These are phyloP conservation scores for Pseudocercospora macadamiae DNA, from an alignment of 2,329 filamentous ascomycete species.

Conservation along the genomic window DNA sequence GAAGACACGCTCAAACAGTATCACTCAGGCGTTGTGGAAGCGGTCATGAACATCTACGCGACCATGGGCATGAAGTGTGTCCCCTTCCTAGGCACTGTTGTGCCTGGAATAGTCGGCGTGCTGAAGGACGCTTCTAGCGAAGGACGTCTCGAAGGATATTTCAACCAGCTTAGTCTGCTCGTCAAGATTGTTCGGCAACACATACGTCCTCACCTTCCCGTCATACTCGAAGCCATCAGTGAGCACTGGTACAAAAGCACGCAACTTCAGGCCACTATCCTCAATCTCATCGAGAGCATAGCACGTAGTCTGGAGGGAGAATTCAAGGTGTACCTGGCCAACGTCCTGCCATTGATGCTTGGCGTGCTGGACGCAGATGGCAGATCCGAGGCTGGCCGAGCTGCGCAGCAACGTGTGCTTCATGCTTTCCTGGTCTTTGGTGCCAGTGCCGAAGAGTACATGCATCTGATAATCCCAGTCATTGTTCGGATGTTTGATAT, in stretches of 20 bases:
- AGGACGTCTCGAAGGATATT: slow-evolving; percentile 78
- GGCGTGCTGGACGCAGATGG: slow-evolving; percentile 86
- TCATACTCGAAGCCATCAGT: slow-evolving; percentile 82
- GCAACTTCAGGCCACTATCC: slow-evolving; percentile 84
- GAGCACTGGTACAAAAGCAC: slow-evolving; percentile 86
- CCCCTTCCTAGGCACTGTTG: slow-evolving; percentile 88
- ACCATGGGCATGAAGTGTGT: slow-evolving; percentile 96
- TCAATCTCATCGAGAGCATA: slow-evolving; percentile 91
- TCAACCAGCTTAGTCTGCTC: slow-evolving; percentile 90
- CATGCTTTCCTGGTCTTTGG: slow-evolving; percentile 97
- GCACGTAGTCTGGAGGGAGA: slow-evolving; percentile 92
- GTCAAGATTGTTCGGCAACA: slow-evolving; percentile 96
- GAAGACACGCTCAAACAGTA: slow-evolving; percentile 88
- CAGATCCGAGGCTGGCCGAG: slow-evolving; percentile 65
- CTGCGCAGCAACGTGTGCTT: slow-evolving; percentile 65
- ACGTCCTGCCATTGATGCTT: slow-evolving; percentile 89
- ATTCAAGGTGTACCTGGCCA: slow-evolving; percentile 94
- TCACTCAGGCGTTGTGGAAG: slow-evolving; percentile 92
- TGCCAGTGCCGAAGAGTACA: slow-evolving; percentile 94
- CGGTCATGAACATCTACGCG: slow-evolving; percentile 98
- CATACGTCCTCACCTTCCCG: slow-evolving; percentile 85
- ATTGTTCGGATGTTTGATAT: slow-evolving; percentile 95
- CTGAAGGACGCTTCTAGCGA: slow-evolving; percentile 78
- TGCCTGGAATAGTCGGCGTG: slow-evolving; percentile 89
- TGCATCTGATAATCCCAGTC: slow-evolving; percentile 96